Conservation (phyloP, 495 filamentous ascomycete species). For the Penicillium mononematosum region DNA sequence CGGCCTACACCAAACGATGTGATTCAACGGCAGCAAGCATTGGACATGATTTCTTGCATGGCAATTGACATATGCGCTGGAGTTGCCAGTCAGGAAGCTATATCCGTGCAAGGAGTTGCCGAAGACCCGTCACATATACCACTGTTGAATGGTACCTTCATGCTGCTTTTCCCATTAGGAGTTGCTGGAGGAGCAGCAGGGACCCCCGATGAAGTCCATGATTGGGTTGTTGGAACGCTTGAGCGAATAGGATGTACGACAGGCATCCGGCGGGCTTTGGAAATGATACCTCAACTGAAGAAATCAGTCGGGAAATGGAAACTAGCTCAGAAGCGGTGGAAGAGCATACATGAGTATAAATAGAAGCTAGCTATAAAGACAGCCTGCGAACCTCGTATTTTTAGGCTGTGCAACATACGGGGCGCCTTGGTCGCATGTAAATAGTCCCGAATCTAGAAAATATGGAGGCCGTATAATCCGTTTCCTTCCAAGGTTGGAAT, state of each 20-base stretch:
- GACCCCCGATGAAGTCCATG: constrained; percentile 28
- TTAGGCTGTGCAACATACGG: too few relatives aligned
- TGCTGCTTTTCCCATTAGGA: constrained; percentile 32
- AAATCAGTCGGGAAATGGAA: constrained; percentile 7
- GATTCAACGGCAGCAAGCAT: constrained; percentile 18
- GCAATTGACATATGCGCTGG: constrained; percentile 23
- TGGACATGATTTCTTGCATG: constrained; percentile 20
- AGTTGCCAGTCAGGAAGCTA: constrained; percentile 20
- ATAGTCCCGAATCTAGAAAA: too few relatives aligned
- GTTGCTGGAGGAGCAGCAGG: constrained; percentile 30
- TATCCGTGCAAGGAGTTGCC: constrained; percentile 3
- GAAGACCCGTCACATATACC: constrained; percentile 9
- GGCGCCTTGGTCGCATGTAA: too few relatives aligned
- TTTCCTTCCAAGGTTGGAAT: too few relatives aligned
- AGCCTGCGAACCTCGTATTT: neutral
- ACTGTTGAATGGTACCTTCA: constrained; percentile 30
- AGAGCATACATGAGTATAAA: neutral
- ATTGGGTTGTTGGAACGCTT: constrained; percentile 31
- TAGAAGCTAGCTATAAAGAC: neutral
- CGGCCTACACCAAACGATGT: constrained; percentile 4
- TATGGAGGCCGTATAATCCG: too few relatives aligned
- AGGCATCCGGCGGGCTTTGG: constrained; percentile 29
- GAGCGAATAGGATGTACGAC: constrained; percentile 30
- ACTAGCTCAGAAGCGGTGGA: constrained; percentile 8
- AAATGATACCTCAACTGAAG: constrained; percentile 22